Conservation (phyloP, 257 asterid genomes). For the Solanum corneliomulleri region DNA sequence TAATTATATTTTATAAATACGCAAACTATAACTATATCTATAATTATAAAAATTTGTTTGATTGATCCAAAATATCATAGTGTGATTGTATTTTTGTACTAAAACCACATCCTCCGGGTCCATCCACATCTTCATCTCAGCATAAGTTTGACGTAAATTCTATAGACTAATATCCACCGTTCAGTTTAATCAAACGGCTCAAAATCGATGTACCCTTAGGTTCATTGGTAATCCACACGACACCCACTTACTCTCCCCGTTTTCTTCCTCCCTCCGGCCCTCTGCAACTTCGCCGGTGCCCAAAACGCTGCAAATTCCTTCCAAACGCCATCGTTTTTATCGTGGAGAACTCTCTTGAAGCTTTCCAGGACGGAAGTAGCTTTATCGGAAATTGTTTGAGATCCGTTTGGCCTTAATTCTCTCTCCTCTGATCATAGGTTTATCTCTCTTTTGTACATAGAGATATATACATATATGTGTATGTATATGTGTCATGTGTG, state of each 20-base stretch:
- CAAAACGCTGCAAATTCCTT: background rate
- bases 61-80: background rate
- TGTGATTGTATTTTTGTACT: background rate
- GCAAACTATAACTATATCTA: background rate
- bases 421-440: conserved; percentile 15
- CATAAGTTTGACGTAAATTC: background rate
- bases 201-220: conserved; percentile 15
- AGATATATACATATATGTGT: background rate
- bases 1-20: background rate
- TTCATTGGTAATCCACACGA: conserved; percentile 16
- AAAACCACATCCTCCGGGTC: background rate
- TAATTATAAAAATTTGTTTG: background rate
- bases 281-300: conserved; percentile 17
- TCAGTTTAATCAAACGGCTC: conserved; percentile 20
- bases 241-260: conserved; percentile 17
- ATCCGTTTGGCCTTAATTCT: background rate
- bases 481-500: background rate
- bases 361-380: background rate
- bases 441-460: conserved; percentile 2
- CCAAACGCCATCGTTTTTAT: conserved; percentile 13
- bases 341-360: background rate
- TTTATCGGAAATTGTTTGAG: background rate
- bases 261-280: conserved; percentile 4
- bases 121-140: background rate
- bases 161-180: conserved; percentile 10